Evolutionary conservation across 371 early-diverging fungal genomes (phyloP), one percentile per base, ranked within the genome.

Genomic region (Mortierella sp.): DNA sequence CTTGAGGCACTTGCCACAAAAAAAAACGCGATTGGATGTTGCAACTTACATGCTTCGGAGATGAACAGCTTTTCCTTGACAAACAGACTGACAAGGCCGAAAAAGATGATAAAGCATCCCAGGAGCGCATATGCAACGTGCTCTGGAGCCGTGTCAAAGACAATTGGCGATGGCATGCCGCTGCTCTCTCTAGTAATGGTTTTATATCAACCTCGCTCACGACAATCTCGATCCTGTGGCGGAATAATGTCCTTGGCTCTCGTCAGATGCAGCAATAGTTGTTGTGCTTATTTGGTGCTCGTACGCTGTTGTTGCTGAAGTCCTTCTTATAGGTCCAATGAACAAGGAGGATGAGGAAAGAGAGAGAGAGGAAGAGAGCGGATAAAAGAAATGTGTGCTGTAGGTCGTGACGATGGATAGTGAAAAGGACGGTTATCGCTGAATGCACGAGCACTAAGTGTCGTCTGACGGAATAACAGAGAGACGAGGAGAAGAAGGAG

Each of bases 21-120:
- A 26, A 69, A 24, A 43, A 34, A 24, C 16, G 28, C n/a, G 51
- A 9, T 31, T 24, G 11, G 37, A 19, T 6, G 21, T 34, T 31
- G 19, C 5, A 46, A 88, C 91, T 91, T 93, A 94, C 94, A 91
- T 34, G 98, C 93, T 90, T 99, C 99, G 50, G 97, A 95, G 78
- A 99, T 84, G 88, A 95, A 97, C 70, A 98, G 91, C 13, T 92
- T 90, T 79, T 99, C 98, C 84, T 98, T 98, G 73, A 97, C 88
- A 82, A 97, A 91, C 84, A 98, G 92, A 28, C 98, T 98, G 59
- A 98, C 91, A 77, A 97, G 93, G 4, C 97, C 97, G 82, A 97
- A 97, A 69, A 95, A 75, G 48, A 96, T 89, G 80, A 97, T 95
- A 87, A 98, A 98, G 21, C 94, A 95, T 76, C 97, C 96, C 31